Percentiles rank a stretch among this genome's conserved stretches.
Evolutionary conservation across 257 asterid genomes (phyloP).

Genomic region (Jasminum sambac): DNA sequence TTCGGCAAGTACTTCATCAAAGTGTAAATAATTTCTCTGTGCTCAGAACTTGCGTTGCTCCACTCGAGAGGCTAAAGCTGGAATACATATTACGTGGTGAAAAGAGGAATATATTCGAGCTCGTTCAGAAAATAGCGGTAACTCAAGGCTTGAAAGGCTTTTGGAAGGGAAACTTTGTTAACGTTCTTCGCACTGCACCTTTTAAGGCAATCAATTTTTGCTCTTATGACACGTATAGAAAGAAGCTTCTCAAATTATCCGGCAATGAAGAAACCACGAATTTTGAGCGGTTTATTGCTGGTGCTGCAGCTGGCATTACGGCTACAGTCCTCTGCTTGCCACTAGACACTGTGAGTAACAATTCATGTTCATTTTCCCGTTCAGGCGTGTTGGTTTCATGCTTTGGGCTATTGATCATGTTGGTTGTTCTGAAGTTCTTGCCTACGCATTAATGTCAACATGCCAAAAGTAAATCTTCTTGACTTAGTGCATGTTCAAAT

Average conservation of each 20-base stretch:
- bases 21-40: slow-evolving; percentile 29
- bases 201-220: slow-evolving; percentile 93
- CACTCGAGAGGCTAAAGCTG: slow-evolving; percentile 94
- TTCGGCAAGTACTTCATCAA: background rate
- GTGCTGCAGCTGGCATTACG: slow-evolving; percentile 99
- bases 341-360: slow-evolving; percentile 78
- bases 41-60: slow-evolving; percentile 91
- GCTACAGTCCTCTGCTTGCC: slow-evolving; percentile 97
- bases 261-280: slow-evolving; percentile 82
- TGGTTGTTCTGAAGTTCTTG: background rate
- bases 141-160: slow-evolving; percentile 95
- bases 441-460: background rate
- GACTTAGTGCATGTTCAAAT: background rate
- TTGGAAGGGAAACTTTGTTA: slow-evolving; percentile 96
- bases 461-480: background rate
- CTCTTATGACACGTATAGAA: slow-evolving; percentile 88
- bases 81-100: slow-evolving; percentile 93
- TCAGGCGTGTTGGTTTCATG: slow-evolving; percentile 7
- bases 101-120: slow-evolving; percentile 59
- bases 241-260: slow-evolving; percentile 69
- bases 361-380: slow-evolving; percentile 1
- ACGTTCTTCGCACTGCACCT: slow-evolving; percentile 95
- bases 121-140: slow-evolving; percentile 66
- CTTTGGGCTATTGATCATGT: slow-evolving; percentile 1
- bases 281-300: slow-evolving; percentile 79